phyloP scores from a whole-genome alignment of 306 rosid species.

The Biancaea sappan region DNA sequence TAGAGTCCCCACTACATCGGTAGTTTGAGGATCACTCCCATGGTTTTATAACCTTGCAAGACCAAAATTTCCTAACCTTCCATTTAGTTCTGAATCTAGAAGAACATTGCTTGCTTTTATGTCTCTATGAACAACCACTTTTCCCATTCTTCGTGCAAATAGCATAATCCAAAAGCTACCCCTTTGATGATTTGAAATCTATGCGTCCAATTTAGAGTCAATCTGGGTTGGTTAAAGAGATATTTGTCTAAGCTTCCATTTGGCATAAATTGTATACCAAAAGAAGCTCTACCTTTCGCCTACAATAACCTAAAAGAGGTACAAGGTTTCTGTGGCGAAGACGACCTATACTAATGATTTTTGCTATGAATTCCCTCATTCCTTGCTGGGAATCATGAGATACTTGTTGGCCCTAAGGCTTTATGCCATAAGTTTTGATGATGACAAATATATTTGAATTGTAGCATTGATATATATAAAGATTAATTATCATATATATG shows the following conservation, averaged over 20 bases:
- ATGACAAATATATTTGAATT: too few species aligned
- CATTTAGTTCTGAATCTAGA: slow-evolving; percentile 30
- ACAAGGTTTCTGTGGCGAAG: slow-evolving; percentile 68
- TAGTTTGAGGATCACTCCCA: slow-evolving; percentile 64
- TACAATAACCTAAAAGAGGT: slow-evolving; percentile 61
- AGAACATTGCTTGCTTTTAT: slow-evolving; percentile 1
- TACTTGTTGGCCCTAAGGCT: too few species aligned
- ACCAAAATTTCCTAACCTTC: slow-evolving; percentile 73
- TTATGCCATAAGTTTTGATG: too few species aligned
- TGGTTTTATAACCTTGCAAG: slow-evolving; percentile 67
- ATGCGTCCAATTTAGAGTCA: slow-evolving; percentile 58
- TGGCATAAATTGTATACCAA: slow-evolving; percentile 45
- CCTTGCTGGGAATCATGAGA: slow-evolving; percentile 77
- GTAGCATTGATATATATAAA: too few species aligned
- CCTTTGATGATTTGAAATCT: slow-evolving; percentile 55
- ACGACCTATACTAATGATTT: slow-evolving; percentile 60
- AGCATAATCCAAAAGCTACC: slow-evolving; percentile 52
- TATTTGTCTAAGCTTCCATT: slow-evolving; percentile 27
- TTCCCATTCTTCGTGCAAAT: slow-evolving; percentile 2
- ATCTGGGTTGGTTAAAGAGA: slow-evolving; percentile 38
- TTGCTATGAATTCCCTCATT: slow-evolving; percentile 63
- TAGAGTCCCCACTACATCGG: slow-evolving; percentile 68
- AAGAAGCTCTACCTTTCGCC: slow-evolving; percentile 58
- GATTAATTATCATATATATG: too few species aligned
- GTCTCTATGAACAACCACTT: neutral